Evolutionary conservation across 78 protist genomes (phyloP).

Genomic region (Dictyostelium capitatum): DNA sequence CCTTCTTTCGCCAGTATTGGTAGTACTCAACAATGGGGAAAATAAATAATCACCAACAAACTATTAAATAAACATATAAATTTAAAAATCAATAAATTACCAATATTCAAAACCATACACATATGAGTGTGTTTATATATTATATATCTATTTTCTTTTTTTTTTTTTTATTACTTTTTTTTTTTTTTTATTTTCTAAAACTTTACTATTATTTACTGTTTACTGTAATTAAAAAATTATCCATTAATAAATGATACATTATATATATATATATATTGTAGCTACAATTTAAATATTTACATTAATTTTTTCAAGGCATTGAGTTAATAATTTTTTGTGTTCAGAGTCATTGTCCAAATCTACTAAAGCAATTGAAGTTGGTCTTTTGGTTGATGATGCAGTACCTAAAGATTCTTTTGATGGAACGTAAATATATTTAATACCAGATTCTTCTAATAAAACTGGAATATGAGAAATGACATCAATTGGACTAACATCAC

Average conservation of each 20-base stretch:
- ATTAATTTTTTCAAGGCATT: slow-evolving; percentile 64
- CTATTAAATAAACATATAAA: not conserved
- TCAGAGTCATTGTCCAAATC: slow-evolving; percentile 66
- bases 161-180: not conserved
- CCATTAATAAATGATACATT: not conserved
- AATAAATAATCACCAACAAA: too few species aligned
- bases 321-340: slow-evolving; percentile 58
- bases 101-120: not conserved
- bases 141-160: not conserved
- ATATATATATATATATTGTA: too few species aligned
- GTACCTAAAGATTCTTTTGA: slow-evolving; percentile 95
- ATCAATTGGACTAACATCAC: slow-evolving; percentile 98
- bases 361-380: slow-evolving; percentile 91
- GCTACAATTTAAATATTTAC: slow-evolving; percentile 28
- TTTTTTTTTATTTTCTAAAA: not conserved
- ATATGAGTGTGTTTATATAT: too few species aligned
- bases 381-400: slow-evolving; percentile 95
- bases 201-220: not conserved
- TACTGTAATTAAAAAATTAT: not conserved
- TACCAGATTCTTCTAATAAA: slow-evolving; percentile 90
- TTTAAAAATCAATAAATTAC: not conserved
- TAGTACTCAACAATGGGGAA: not conserved
- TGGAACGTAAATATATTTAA: slow-evolving; percentile 95
- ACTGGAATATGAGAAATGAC: slow-evolving; percentile 97
- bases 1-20: not conserved